Evolutionary conservation across 2,329 filamentous ascomycete species (phyloP).

Genomic region (Ilyonectria mors-panacis): DNA sequence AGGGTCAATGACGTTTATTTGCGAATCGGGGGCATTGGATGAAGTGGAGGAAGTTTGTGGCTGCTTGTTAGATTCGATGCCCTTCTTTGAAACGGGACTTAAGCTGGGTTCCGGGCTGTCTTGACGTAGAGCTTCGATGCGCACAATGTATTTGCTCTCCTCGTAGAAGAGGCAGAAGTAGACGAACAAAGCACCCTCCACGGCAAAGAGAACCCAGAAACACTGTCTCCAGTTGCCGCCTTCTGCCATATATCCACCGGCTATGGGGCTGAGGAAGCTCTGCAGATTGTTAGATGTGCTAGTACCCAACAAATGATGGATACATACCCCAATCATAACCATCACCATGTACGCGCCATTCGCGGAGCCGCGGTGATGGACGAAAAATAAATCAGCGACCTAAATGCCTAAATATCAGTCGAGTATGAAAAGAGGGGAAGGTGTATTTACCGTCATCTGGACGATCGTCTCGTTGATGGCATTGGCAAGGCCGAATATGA

Average conservation of each 20-base stretch:
- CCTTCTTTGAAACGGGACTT: slow-evolving; percentile 1
- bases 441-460: slow-evolving; percentile 51
- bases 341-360: slow-evolving; percentile 48
- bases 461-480: slow-evolving; percentile 55
- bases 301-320: neutral
- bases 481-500: slow-evolving; percentile 51
- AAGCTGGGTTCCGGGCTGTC: neutral
- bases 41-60: neutral
- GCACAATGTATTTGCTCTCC: slow-evolving; percentile 49
- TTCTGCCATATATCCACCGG: slow-evolving; percentile 47
- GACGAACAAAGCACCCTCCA: slow-evolving; percentile 28
- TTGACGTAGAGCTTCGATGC: slow-evolving; percentile 3
- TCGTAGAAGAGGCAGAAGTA: slow-evolving; percentile 43
- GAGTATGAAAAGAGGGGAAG: neutral
- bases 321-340: slow-evolving; percentile 46
- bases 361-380: slow-evolving; percentile 47
- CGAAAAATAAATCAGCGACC: slow-evolving; percentile 50
- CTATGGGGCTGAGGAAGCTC: slow-evolving; percentile 47
- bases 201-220: slow-evolving; percentile 42
- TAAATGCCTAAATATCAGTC: neutral
- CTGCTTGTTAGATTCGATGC: neutral
- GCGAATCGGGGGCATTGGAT: neutral
- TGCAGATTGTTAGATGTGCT: neutral
- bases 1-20: neutral
- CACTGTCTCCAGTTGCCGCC: slow-evolving; percentile 45